Base-by-base conservation (phyloP, 1,284 basidiomycete genomes). In the Ganoderma boninense region DNA sequence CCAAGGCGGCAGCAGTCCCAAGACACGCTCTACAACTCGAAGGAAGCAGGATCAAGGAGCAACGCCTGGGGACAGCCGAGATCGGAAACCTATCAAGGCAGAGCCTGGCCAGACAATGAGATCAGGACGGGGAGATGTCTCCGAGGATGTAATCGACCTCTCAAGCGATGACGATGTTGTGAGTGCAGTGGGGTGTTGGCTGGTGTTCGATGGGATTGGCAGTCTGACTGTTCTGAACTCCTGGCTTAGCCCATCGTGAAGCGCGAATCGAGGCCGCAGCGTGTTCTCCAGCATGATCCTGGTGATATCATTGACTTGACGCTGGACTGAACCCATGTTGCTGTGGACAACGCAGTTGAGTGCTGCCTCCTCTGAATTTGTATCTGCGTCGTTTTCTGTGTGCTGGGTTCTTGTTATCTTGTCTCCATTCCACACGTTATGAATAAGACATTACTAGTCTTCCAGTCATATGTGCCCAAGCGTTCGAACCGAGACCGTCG, bases 281-380 rank as follows among this genome's bases (percentile, higher is more conserved):
- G 26, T 16, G 42, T 18, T 18, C 10, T 52, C n/a, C 61, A 65
- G 62, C 42, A 61, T 46, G 73, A 71, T 32, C 69, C 70, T 1
- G 62, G 62, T 66, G 70, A 71, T 42, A 63, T 74, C 42, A 74
- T 74, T 10, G 73, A 74, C 46, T 57, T 74, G 38, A 74, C 73
- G 5, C 40, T 68, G 56, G 73, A 73, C 29, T 68, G 43, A 64
- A 0, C 18, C 38, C 1, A 44, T 62, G 11, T 7, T 10, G n/a
- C 23, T n/a, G 1, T 52, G 62, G n/a, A 61, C 26, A 23, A 35
- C 23, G 35, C 32, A 23, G 44, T 16, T 46, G 23, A 52, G 49
- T 52, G 49, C 23, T 14, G 26, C 26, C 23, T 23, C 11, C 14
- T 64, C 11, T 52, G n/a, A 2, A 29, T 40, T 29, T 43, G 60